These are phyloP conservation scores for Fremontodendron californicum DNA, from an alignment of 345 rosid genomes.

Conservation along the genomic window DNA sequence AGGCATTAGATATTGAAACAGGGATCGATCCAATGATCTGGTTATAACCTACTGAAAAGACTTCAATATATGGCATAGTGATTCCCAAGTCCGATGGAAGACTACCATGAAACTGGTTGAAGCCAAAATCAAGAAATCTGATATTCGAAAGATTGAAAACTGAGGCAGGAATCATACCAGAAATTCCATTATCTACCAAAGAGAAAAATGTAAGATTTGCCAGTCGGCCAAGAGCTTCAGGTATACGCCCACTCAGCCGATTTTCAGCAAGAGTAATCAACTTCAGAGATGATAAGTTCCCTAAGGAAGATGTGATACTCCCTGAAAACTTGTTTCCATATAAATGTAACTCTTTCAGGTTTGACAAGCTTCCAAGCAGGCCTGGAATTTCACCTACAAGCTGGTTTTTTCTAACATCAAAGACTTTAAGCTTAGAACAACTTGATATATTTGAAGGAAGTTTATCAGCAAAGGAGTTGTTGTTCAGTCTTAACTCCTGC, in stretches of 20 bases:
- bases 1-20: not conserved
- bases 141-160: conserved; percentile 25
- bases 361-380: too few species aligned
- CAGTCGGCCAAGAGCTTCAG: too few species aligned
- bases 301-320: not conserved
- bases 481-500: too few species aligned
- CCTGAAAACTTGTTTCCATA: too few species aligned
- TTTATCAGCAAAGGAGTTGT: too few species aligned
- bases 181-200: too few species aligned
- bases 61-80: not conserved
- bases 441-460: too few species aligned
- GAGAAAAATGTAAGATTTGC: too few species aligned
- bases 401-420: not conserved
- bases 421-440: not conserved
- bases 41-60: not conserved
- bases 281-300: not conserved
- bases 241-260: too few species aligned
- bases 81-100: not conserved
- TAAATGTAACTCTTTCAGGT: too few species aligned
- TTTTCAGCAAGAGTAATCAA: too few species aligned
- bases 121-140: fast-evolving
- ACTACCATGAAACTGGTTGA: not conserved
- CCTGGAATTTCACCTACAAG: not conserved
- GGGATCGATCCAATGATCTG: conserved; percentile 1
- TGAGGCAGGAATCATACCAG: too few species aligned